Evolutionary conservation across 75 land plant genomes (phyloP), one percentile per base, ranked within the genome.

Genomic region (Gnetum montanum): DNA sequence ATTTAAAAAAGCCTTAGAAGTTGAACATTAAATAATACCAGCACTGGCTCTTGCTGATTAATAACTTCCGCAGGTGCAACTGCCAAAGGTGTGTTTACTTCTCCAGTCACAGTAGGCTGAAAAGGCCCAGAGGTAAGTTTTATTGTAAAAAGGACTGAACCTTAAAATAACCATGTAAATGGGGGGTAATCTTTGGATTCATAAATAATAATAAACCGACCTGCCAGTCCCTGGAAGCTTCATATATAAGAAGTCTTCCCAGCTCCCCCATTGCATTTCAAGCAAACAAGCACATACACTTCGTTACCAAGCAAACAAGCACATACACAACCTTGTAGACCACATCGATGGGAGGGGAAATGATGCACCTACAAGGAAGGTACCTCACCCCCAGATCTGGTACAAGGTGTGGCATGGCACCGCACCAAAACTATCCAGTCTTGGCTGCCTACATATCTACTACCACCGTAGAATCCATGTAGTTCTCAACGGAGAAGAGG

Each of bases 161-260:
- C 31, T 28, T 28, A 10, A 40, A 40, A 40, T 10, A 10, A 10
- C 15, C 43, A 10, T 10, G 15, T 40, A 40, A 10, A 40, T 40
- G 12, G 15, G 43, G 15, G 15, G 12, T 40, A 40, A 10, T 40
- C 15, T n/a, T n/a, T n/a, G n/a, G n/a, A n/a, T n/a, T n/a, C n/a
- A n/a, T n/a, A n/a, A n/a, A n/a, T 19, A 53, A 31, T 26, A 53
- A 13, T 25, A 1, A 69, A 75, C 79, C 82, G 40, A 93, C 98
- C 98, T 89, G 70, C 91, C 98, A 94, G 72, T 94, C 96, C 46
- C 96, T 81, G n/a, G 98, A 90, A 48, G 98, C 98, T 68, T 94
- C 98, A 53, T 94, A 94, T 19, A 94, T 83, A 22, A 94, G 84
- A 56, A 90, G 59, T 63, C 98, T 86, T 22, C 98, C 98, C 26